Evolutionary conservation across 495 filamentous ascomycete genomes (phyloP), one percentile per base, ranked within the genome.

Genomic region (Cercophora newfieldiana): DNA sequence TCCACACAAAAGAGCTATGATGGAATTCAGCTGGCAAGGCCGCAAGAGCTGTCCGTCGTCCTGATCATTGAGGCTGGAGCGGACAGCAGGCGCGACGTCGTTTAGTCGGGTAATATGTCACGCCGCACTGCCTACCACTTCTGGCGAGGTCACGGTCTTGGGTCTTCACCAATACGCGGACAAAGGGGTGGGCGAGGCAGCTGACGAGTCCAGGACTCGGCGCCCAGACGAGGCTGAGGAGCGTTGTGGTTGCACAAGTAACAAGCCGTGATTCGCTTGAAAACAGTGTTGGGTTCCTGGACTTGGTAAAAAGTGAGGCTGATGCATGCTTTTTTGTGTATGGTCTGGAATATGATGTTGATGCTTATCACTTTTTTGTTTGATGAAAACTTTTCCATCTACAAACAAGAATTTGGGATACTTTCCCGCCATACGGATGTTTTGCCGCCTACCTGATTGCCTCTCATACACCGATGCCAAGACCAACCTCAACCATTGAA

Each of bases 81-180:
- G n/a, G n/a, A n/a, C n/a, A n/a, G n/a, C n/a, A n/a, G n/a, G n/a
- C n/a, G n/a, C n/a, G n/a, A n/a, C n/a, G n/a, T 49, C 44, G 44
- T 49, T 8, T 18, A 49, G 44, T 55, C 51, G 51, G 51, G 51
- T 55, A 55, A 55, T 55, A 55, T 55, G 51, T 55, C 14, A 22
- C 16, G 21, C 51, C 51, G 51, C 26, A 24, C 51, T 24, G 10
- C 26, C 12, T 14, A 12, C 51, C 21, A 10, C 10, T 14, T 44
- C 4, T 44, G 37, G 37, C 18, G 12, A 2, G 37, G 37, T 14
- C 37, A 44, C 21, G 10, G 51, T 22, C 51, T 55, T n/a, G n/a
- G 21, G 7, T 10, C 21, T 14, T 55, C 51, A 24, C 22, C 22
- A 24, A 24, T 55, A 55, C 51, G 51, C 22, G 51, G 51, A 28